Evolutionary conservation across 176 grass and related monocot genomes (phyloP), one percentile per base, ranked within the genome.

Genomic region (Canna indica): DNA sequence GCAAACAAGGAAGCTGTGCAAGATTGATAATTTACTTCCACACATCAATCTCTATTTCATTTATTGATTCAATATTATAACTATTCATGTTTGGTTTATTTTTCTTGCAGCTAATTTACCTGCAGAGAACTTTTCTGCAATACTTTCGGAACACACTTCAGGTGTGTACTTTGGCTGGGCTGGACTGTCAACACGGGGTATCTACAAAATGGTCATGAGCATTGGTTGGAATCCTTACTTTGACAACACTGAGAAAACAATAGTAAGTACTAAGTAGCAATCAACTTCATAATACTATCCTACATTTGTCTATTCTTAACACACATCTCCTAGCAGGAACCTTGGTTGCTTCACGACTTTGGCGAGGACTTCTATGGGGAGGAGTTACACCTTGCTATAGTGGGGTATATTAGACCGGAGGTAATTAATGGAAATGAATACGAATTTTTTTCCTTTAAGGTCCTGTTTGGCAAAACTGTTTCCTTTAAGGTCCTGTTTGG

Each of bases 211-310:
- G 94, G 94, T 88, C 76, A 99, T 99, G 89, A 99, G 89, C 69
- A 87, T 99, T 61, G 94, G 94, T 59, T 99, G 94, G 94, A 97
- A 97, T 82, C 89, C 89, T 29, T 97, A 92, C 81, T 97, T 97
- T 24, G 84, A 93, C 63, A 90, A 97, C 71, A 87, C 86, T 12
- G 82, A 97, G 81, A 97, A 97, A 83, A 92, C 89, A 36, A 80
- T 93, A 41, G 94, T 92, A 72, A 75, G 94, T 85, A 20, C n/a
- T n/a, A n/a, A n/a, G n/a, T n/a, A n/a, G n/a, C 72, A 44, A n/a
- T 63, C 68, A 45, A 44, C 27, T 17, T 25, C 25, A 80, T 34
- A 5, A 77, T 77, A n/a, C 45, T 50, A 24, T 36, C 67, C 60
- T 29, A 3, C 74, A 77, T 70, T 66, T 78, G 11, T 76, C 72